Evolutionary conservation across 1,284 basidiomycete genomes (phyloP).

Genomic region (Cutaneotrichosporon mucoides): DNA sequence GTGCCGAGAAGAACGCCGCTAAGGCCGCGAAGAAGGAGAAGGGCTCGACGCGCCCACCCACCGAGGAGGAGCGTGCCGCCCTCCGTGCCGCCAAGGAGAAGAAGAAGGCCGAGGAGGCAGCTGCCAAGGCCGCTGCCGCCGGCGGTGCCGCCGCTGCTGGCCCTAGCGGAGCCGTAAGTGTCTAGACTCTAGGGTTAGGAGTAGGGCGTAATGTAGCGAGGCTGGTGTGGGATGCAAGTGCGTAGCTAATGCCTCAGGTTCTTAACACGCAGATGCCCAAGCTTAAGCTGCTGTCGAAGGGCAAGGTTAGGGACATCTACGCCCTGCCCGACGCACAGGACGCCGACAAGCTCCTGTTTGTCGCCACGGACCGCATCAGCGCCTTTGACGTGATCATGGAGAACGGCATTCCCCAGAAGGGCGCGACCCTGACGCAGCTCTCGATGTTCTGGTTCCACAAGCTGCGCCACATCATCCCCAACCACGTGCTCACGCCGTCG

Average conservation of each 20-base stretch:
- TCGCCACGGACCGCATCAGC: slow-evolving; percentile 92
- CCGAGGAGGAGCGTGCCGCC: slow-evolving; percentile 44
- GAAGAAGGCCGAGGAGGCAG: slow-evolving; percentile 43
- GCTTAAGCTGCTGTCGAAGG: slow-evolving; percentile 65
- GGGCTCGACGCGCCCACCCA: slow-evolving; percentile 31
- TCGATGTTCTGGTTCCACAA: slow-evolving; percentile 95
- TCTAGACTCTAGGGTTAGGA: background rate
- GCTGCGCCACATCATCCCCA: slow-evolving; percentile 70
- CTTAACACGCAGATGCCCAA: slow-evolving; percentile 50
- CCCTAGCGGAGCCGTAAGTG: slow-evolving; percentile 3
- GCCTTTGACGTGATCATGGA: slow-evolving; percentile 94
- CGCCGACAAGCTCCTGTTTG: slow-evolving; percentile 70
- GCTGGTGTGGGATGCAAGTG: background rate
- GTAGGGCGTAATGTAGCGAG: background rate
- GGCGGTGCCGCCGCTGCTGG: slow-evolving; percentile 14
- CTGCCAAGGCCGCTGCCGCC: slow-evolving; percentile 25
- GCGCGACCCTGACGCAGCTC: slow-evolving; percentile 80
- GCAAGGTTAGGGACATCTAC: slow-evolving; percentile 94
- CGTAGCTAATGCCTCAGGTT: slow-evolving; percentile 12
- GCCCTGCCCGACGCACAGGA: slow-evolving; percentile 57
- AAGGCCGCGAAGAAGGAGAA: slow-evolving; percentile 19
- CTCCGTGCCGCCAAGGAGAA: slow-evolving; percentile 42
- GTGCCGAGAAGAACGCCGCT: slow-evolving; percentile 28
- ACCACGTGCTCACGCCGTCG: slow-evolving; percentile 73
- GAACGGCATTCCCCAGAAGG: slow-evolving; percentile 91